These are phyloP conservation scores for Penicillium verrucosum DNA, from an alignment of 2,329 filamentous ascomycete genomes.

Conservation along the genomic window DNA sequence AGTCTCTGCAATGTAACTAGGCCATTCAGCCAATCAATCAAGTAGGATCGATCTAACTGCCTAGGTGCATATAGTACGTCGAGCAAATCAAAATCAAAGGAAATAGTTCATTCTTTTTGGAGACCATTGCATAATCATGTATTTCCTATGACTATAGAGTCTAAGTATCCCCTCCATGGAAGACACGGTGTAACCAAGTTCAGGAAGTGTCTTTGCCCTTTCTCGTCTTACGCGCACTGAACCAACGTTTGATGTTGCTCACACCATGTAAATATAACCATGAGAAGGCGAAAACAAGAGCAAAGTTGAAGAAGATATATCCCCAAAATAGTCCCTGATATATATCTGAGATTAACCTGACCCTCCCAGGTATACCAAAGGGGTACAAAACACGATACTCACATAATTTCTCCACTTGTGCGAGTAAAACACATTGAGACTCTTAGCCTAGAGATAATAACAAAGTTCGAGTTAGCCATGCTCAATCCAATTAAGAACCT, in stretches of 20 bases:
- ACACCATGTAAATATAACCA: slow-evolving; percentile 52
- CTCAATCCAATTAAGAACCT: neutral
- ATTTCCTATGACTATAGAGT: neutral
- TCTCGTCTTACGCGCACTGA: slow-evolving; percentile 31
- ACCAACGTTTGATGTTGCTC: slow-evolving; percentile 30
- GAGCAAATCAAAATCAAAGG: neutral
- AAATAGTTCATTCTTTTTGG: neutral
- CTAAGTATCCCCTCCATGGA: neutral
- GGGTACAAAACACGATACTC: slow-evolving; percentile 21
- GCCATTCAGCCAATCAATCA: neutral
- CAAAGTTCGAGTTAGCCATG: neutral
- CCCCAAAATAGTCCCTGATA: slow-evolving; percentile 58
- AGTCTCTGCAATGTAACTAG: slow-evolving; percentile 2
- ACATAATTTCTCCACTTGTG: slow-evolving; percentile 65
- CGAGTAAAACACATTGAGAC: slow-evolving; percentile 59
- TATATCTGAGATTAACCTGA: neutral
- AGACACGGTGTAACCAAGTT: neutral
- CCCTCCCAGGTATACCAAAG: neutral
- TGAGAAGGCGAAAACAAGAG: slow-evolving; percentile 50
- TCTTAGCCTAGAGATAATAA: slow-evolving; percentile 25
- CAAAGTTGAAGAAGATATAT: slow-evolving; percentile 64
- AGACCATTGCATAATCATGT: neutral
- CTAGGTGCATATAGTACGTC: neutral
- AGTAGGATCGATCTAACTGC: neutral
- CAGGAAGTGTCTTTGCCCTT: slow-evolving; percentile 7